These are phyloP conservation scores for Amaranthus tricolor DNA, from an alignment of 179 eudicot genomes.

Conservation along the genomic window DNA sequence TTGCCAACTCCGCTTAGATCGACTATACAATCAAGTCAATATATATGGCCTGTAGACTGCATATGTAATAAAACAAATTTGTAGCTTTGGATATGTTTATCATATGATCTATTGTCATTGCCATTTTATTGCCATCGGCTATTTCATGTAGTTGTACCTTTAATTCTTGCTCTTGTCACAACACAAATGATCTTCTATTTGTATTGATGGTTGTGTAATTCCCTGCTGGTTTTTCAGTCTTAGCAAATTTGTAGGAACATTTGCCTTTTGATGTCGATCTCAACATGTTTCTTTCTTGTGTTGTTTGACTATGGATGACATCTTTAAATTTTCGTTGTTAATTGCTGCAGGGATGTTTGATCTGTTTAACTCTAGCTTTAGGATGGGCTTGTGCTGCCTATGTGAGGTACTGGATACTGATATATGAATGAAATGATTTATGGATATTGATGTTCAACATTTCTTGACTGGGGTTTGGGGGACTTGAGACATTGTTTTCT, in stretches of 20 bases:
- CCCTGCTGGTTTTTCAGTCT: background rate
- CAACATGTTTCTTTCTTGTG: background rate
- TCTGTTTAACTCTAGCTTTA: constrained; percentile 67
- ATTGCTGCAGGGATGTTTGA: constrained; percentile 60
- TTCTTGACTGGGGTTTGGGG: background rate
- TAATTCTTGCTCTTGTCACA: background rate
- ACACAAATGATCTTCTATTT: background rate
- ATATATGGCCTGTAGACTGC: background rate
- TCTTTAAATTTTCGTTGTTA: constrained; percentile 9
- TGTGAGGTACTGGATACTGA: constrained; percentile 54
- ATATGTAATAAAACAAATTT: background rate
- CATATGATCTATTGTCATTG: background rate
- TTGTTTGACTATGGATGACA: background rate
- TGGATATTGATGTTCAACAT: background rate
- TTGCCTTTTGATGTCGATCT: background rate
- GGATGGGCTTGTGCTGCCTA: constrained; percentile 85
- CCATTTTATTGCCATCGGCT: background rate
- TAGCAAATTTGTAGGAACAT: background rate
- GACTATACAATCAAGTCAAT: background rate
- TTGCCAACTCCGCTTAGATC: background rate
- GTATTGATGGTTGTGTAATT: background rate
- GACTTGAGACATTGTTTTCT: constrained; percentile 7
- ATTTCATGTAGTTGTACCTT: background rate
- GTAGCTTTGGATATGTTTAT: background rate
- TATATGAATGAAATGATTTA: background rate